A percentile compares a stretch with the other conserved stretches of the same genome.
Conservation (phyloP, 805 yeast species). For the Candida michaelii region DNA sequence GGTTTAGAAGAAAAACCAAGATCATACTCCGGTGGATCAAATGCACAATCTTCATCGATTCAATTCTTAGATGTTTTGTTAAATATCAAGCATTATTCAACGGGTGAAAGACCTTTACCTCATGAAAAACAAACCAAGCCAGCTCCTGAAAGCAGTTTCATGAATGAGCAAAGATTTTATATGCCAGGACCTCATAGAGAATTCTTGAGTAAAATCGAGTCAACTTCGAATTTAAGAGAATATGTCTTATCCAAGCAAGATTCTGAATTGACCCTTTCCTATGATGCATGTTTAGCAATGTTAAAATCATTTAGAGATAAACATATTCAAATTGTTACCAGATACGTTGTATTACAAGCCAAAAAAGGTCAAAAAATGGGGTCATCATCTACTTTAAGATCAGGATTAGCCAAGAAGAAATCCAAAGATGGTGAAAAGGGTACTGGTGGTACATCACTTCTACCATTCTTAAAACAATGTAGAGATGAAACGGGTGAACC, state of each 20-base stretch:
- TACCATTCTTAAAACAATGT: slow-evolving; percentile 92
- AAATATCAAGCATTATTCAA: slow-evolving; percentile 73
- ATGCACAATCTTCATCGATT: slow-evolving; percentile 88
- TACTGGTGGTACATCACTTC: slow-evolving; percentile 90
- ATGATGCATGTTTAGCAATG: slow-evolving; percentile 89
- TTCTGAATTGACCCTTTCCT: slow-evolving; percentile 65
- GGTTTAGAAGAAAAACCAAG: slow-evolving; percentile 62
- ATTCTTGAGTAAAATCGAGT: slow-evolving; percentile 62
- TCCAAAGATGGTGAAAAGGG: slow-evolving; percentile 63
- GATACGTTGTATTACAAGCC: slow-evolving; percentile 82
- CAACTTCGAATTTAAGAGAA: slow-evolving; percentile 59
- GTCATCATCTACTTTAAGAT: slow-evolving; percentile 58
- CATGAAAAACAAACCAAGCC: slow-evolving; percentile 15
- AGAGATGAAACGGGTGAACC: slow-evolving; percentile 94
- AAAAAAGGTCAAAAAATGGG: slow-evolving; percentile 53
- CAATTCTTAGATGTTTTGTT: slow-evolving; percentile 81
- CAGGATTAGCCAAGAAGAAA: slow-evolving; percentile 60
- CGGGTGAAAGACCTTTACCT: slow-evolving; percentile 55
- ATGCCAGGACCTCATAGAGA: slow-evolving; percentile 88
- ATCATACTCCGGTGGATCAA: slow-evolving; percentile 81
- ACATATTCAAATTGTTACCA: slow-evolving; percentile 88
- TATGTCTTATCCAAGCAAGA: slow-evolving; percentile 52
- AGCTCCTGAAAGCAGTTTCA: slow-evolving; percentile 44
- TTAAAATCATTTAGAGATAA: slow-evolving; percentile 85
- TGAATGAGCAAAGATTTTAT: slow-evolving; percentile 80